Conservation (phyloP, 1,139 yeast genomes). For the Yamadazyma mexicana region DNA sequence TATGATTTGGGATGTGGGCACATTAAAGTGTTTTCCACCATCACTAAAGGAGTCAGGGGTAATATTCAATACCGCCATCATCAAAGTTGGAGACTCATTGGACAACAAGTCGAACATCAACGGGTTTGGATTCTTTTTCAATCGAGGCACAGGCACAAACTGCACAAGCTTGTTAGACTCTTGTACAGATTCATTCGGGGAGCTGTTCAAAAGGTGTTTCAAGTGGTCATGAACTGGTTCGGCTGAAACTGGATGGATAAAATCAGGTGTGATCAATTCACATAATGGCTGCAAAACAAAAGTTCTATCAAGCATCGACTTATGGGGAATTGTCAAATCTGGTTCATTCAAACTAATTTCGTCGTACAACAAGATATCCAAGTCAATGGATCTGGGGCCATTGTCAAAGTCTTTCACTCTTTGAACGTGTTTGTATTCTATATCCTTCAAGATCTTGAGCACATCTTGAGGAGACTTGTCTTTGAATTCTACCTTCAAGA, state of each 20-base stretch:
- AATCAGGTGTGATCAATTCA: slow-evolving; percentile 68
- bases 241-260: slow-evolving; percentile 78
- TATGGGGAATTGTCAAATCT: slow-evolving; percentile 77
- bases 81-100: slow-evolving; percentile 39
- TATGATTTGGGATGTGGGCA: slow-evolving; percentile 29
- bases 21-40: slow-evolving; percentile 55
- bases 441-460: slow-evolving; percentile 60
- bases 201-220: slow-evolving; percentile 48
- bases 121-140: slow-evolving; percentile 19
- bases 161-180: slow-evolving; percentile 47
- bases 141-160: slow-evolving; percentile 44
- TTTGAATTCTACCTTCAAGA: slow-evolving; percentile 55
- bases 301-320: slow-evolving; percentile 81
- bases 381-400: slow-evolving; percentile 89
- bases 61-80: slow-evolving; percentile 87
- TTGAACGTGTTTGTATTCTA: slow-evolving; percentile 72
- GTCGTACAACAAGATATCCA: slow-evolving; percentile 80
- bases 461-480: slow-evolving; percentile 62
- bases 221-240: slow-evolving; percentile 74
- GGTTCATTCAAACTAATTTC: slow-evolving; percentile 53
- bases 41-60: slow-evolving; percentile 98
- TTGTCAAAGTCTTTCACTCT: slow-evolving; percentile 79
- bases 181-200: slow-evolving; percentile 38
- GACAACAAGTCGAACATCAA: slow-evolving; percentile 40
- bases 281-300: slow-evolving; percentile 89